These are phyloP conservation scores for Diaporthe nobilis DNA, from an alignment of 2,329 filamentous ascomycete genomes.

Conservation along the genomic window DNA sequence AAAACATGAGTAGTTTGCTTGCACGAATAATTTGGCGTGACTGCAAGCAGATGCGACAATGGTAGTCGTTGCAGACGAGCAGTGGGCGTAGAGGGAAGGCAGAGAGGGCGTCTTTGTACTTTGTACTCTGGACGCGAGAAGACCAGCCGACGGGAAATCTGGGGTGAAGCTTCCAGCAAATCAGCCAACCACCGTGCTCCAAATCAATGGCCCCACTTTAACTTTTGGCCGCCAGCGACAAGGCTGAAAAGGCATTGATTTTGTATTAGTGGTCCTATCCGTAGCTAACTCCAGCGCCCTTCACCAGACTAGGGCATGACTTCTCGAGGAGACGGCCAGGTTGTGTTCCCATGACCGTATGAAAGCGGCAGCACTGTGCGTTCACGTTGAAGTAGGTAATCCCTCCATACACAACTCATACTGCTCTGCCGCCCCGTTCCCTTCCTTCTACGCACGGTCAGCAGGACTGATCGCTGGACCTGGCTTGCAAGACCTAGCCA, in stretches of 20 bases:
- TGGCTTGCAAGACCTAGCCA: not conserved
- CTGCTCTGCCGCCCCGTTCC: too few species aligned
- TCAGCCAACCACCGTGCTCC: not conserved
- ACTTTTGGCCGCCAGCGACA: not conserved
- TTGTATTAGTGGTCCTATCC: not conserved
- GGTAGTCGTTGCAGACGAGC: not conserved
- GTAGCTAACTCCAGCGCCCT: not conserved
- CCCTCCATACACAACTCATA: not conserved
- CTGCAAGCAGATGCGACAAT: not conserved
- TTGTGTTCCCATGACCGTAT: not conserved
- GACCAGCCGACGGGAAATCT: not conserved
- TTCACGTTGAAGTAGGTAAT: slow-evolving; percentile 20
- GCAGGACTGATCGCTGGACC: not conserved
- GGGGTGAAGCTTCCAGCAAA: slow-evolving; percentile 13
- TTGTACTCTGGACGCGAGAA: not conserved
- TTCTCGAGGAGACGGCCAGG: not conserved
- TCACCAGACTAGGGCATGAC: not conserved
- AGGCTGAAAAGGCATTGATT: slow-evolving; percentile 10
- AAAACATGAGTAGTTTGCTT: not conserved
- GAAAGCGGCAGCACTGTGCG: slow-evolving; percentile 8
- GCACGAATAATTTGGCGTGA: not conserved
- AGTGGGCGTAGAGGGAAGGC: not conserved
- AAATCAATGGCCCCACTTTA: not conserved
- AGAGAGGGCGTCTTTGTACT: not conserved
- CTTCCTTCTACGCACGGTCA: not conserved